Percentiles rank a stretch among this genome's conserved stretches.
These are phyloP conservation scores for Adansonia gregorii DNA, from an alignment of 441 rosid species.

Conservation along the genomic window DNA sequence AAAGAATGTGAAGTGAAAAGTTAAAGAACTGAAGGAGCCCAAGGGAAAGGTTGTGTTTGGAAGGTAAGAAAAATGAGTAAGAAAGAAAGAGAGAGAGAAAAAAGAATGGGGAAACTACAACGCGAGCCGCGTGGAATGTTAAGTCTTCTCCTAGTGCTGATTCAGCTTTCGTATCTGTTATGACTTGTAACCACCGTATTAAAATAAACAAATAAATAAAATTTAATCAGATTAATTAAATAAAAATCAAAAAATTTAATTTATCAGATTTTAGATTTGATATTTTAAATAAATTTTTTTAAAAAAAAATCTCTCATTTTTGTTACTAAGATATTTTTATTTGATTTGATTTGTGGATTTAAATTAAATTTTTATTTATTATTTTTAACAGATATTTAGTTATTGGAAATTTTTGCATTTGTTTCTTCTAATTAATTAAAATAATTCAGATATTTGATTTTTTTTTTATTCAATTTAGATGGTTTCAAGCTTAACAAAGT, in stretches of 20 bases:
- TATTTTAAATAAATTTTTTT: too few relatives aligned
- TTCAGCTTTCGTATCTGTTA: not conserved
- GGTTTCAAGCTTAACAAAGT: too few relatives aligned
- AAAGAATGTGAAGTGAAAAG: slow-evolving; percentile 22
- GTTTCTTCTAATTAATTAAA: too few relatives aligned
- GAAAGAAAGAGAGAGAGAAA: not conserved
- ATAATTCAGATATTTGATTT: too few relatives aligned
- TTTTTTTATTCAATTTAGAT: too few relatives aligned
- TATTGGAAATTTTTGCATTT: not conserved
- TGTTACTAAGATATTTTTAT: too few relatives aligned
- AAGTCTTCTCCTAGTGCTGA: slow-evolving; percentile 36
- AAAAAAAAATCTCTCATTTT: too few relatives aligned
- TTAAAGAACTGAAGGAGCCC: slow-evolving; percentile 12
- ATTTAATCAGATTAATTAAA: too few relatives aligned
- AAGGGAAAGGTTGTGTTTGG: slow-evolving; percentile 11
- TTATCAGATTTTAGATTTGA: too few relatives aligned
- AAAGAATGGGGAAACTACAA: slow-evolving; percentile 30
- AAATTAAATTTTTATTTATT: not conserved
- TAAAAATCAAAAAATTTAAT: too few relatives aligned
- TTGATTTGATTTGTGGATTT: not conserved
- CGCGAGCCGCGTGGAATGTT: slow-evolving; percentile 57
- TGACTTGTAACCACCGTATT: too few relatives aligned
- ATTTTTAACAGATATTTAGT: not conserved
- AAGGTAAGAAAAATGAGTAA: not conserved
- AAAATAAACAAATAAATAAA: too few relatives aligned